A percentile compares a stretch with the other conserved stretches of the same genome.
Conservation (phyloP, 441 rosid genomes). For the Pelargonium myrrhifolium region DNA sequence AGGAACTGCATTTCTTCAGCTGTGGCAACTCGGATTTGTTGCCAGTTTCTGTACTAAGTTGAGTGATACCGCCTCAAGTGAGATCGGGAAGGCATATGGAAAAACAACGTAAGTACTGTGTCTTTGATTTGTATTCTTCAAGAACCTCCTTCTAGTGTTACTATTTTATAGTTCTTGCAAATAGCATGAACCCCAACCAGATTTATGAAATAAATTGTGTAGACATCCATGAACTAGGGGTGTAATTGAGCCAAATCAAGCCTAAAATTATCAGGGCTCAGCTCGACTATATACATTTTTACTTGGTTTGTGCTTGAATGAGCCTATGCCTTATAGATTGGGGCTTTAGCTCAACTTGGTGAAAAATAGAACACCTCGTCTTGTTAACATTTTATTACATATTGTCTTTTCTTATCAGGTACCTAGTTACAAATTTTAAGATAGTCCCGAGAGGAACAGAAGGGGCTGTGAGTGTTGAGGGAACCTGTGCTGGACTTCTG, state of each 20-base stretch:
- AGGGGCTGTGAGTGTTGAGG: slow-evolving; percentile 92
- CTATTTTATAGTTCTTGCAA: not conserved
- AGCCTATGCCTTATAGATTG: too few species aligned
- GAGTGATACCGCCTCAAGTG: slow-evolving; percentile 84
- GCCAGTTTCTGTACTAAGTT: slow-evolving; percentile 95
- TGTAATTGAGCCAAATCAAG: too few species aligned
- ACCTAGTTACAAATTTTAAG: slow-evolving; percentile 72
- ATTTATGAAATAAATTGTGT: too few species aligned
- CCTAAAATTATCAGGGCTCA: too few species aligned
- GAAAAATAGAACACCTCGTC: too few species aligned
- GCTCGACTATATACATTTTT: too few species aligned
- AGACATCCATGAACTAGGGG: too few species aligned
- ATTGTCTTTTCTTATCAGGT: slow-evolving; percentile 33
- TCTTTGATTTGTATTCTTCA: not conserved
- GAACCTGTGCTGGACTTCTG: slow-evolving; percentile 78
- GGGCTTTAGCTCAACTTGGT: too few species aligned
- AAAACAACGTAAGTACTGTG: slow-evolving; percentile 69
- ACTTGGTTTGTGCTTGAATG: too few species aligned
- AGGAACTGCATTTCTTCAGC: slow-evolving; percentile 46
- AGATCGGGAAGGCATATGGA: slow-evolving; percentile 93
- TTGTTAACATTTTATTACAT: not conserved
- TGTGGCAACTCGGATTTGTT: slow-evolving; percentile 76
- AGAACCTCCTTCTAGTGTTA: not conserved
- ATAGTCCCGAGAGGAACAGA: slow-evolving; percentile 92
- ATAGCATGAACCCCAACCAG: too few species aligned